Conservation (phyloP, 352 stramenopile genomes). For the Globisporangium spiculum region DNA sequence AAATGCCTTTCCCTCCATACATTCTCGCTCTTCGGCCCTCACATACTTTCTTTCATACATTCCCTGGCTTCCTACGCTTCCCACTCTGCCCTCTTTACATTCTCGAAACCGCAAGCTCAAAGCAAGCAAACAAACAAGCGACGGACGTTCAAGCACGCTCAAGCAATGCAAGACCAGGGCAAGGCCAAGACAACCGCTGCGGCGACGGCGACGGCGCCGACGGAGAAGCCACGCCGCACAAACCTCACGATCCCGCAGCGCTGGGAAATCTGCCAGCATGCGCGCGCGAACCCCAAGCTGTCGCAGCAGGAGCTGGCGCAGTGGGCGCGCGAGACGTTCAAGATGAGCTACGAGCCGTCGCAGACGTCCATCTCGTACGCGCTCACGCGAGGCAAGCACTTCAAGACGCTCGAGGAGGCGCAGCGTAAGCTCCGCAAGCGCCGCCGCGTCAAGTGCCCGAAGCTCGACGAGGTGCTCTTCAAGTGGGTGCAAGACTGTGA, state of each 20-base stretch:
- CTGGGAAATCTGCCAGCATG: constrained; percentile 72
- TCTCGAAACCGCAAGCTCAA: not conserved
- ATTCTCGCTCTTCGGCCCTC: no score
- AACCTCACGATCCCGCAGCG: constrained; percentile 87
- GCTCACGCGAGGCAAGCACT: constrained; percentile 68
- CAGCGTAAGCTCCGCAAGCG: constrained; percentile 54
- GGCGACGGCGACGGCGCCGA: not conserved
- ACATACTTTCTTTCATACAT: no score
- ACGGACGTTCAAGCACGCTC: not conserved
- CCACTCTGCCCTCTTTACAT: not conserved
- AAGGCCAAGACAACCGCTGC: not conserved
- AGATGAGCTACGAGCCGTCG: constrained; percentile 65
- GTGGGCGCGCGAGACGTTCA: constrained; percentile 75
- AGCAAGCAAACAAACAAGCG: not conserved
- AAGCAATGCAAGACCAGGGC: not conserved
- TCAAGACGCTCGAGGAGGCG: constrained; percentile 68
- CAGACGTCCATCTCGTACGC: constrained; percentile 84
- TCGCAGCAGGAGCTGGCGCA: constrained; percentile 74
- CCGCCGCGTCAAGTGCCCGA: constrained; percentile 19
- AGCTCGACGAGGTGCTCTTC: constrained; percentile 22
- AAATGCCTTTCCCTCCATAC: no score
- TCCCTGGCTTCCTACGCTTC: no score
- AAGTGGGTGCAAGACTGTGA: constrained; percentile 23
- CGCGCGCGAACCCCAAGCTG: constrained; percentile 62
- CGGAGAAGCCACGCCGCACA: constrained; percentile 5